A percentile compares a stretch with the other conserved stretches of the same genome.
These are phyloP conservation scores for Adenanthera pavonina DNA, from an alignment of 306 rosid genomes.

Conservation along the genomic window DNA sequence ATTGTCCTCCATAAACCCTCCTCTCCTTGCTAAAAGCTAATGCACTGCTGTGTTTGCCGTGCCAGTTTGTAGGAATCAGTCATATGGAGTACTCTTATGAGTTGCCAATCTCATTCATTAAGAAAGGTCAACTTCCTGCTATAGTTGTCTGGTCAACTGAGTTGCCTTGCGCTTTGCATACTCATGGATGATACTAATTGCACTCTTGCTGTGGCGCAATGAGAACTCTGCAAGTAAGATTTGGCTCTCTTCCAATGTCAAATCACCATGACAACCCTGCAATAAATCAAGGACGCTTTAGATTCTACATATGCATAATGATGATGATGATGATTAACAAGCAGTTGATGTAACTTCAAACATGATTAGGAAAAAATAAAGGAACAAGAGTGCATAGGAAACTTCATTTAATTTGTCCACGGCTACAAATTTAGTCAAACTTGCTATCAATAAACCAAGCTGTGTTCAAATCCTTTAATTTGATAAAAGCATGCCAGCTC, in stretches of 20 bases:
- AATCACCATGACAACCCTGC: slow-evolving; percentile 88
- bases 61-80: slow-evolving; percentile 26
- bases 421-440: not conserved
- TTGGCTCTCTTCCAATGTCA: slow-evolving; percentile 69
- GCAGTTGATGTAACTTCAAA: not conserved
- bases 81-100: not conserved
- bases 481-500: slow-evolving; percentile 10
- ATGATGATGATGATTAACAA: not conserved
- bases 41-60: not conserved
- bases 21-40: not conserved
- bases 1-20: not conserved
- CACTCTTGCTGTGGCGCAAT: slow-evolving; percentile 76
- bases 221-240: slow-evolving; percentile 86
- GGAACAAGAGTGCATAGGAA: not conserved
- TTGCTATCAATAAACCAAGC: not conserved
- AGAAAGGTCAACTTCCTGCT: slow-evolving; percentile 10
- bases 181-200: slow-evolving; percentile 65
- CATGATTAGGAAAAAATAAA: not conserved
- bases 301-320: not conserved
- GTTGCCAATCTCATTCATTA: slow-evolving; percentile 20
- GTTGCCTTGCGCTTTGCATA: slow-evolving; percentile 68
- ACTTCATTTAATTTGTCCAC: not conserved
- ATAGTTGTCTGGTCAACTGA: slow-evolving; percentile 28
- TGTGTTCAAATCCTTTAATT: not conserved
- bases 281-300: slow-evolving; percentile 16